phyloP scores from a whole-genome alignment of 176 grass and related monocot genomes.

The Musa itinerans region DNA sequence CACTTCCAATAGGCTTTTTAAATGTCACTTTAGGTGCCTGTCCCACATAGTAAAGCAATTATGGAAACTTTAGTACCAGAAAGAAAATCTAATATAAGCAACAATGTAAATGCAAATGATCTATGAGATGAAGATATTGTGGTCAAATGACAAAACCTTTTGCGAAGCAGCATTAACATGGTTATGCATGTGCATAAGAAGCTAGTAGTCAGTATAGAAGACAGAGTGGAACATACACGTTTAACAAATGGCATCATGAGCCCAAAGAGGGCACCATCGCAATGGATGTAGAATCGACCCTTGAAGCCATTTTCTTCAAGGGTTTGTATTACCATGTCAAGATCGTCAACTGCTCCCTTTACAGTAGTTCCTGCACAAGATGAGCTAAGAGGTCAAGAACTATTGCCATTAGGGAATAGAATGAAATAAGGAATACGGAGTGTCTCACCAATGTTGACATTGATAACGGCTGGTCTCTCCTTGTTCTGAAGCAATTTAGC shows the following conservation, averaged over 20 bases:
- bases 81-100: not conserved
- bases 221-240: slow-evolving; percentile 33
- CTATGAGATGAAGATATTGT: not conserved
- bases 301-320: slow-evolving; percentile 69
- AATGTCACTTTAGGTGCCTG: slow-evolving; percentile 81
- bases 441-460: slow-evolving; percentile 74
- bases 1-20: slow-evolving; percentile 77
- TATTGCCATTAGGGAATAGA: not conserved
- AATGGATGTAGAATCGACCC: slow-evolving; percentile 83
- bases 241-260: slow-evolving; percentile 93
- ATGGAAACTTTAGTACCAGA: not conserved
- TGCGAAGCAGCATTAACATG: not conserved
- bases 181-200: not conserved
- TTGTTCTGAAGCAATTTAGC: slow-evolving; percentile 50
- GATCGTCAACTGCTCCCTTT: slow-evolving; percentile 86
- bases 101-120: not conserved
- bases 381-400: not conserved
- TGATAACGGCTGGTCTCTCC: slow-evolving; percentile 67
- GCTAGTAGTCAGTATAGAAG: not conserved
- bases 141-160: not conserved
- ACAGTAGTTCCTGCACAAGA: slow-evolving; percentile 65
- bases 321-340: slow-evolving; percentile 74
- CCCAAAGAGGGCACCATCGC: slow-evolving; percentile 88
- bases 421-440: not conserved
- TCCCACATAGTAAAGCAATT: not conserved